Base-by-base conservation (phyloP, 371 early-diverging fungal species). In the Aphelidium insulamus region DNA sequence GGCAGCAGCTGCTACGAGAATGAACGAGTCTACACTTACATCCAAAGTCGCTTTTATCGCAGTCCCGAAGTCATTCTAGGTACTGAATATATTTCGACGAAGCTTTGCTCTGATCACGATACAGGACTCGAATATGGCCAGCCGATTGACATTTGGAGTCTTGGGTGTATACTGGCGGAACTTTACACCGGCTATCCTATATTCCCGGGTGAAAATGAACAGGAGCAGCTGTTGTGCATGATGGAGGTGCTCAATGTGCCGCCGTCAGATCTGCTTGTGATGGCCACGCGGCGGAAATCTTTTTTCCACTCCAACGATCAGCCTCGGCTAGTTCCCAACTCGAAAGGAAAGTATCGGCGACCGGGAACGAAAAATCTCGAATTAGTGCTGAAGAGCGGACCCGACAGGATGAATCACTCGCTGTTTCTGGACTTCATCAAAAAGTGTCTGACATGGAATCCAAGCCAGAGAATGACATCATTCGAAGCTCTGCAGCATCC, bases 121-220 rank as follows among this genome's bases (percentile, higher is more conserved):
- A 44, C 36, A 11, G 33, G 26, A 7, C 39, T 75, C 46, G 55
- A 65, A 3, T 98, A 98, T 49, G 72, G 65, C 37, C 80, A 66
- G 46, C 69, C 84, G 3, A 87, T 99, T 41, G 99, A 99, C 55
- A 88, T 99, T 72, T 99, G 99, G 99, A 78, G 80, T 37, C 54
- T 98, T 24, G 99, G 99, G 2, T 98, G 99, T 50, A 97, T 98
- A 28, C 63, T 97, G 5, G 87, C 78, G 6, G 99, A 99, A 48
- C 63, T 99, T 18, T 67, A 76, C 34, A 77, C 80, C 6, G 85
- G 84, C 0, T 69, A 80, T 36, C 97, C 94, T 19, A 48, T 95
- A 21, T 92, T 97, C 48, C 92, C 95, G 5, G 95, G 94, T 7
- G 86, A 87, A 46, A 81, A 85, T 43, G 95, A 98, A 49, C 73